These are phyloP conservation scores for Neurospora pannonica DNA, from an alignment of 495 filamentous ascomycete species.

Conservation along the genomic window DNA sequence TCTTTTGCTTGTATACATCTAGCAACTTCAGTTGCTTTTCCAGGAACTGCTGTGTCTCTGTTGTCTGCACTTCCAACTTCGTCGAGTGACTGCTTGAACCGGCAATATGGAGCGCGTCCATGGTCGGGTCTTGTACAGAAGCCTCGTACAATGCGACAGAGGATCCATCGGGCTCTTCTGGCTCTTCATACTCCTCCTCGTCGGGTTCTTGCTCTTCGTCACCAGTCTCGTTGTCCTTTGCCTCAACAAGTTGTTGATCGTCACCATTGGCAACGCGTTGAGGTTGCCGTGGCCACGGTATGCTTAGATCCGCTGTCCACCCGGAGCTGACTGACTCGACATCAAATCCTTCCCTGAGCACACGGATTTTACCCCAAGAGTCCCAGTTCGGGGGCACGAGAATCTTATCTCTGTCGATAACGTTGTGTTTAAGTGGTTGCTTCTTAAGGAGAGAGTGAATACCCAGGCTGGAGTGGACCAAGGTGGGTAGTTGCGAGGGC, in stretches of 20 bases:
- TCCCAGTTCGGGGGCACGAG: constrained; percentile 95
- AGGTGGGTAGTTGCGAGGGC: constrained; percentile 65
- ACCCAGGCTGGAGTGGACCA: constrained; percentile 80
- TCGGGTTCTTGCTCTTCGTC: constrained; percentile 10
- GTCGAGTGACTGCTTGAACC: constrained; percentile 39
- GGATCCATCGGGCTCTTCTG: constrained; percentile 31
- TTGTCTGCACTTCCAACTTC: constrained; percentile 57
- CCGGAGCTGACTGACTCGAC: constrained; percentile 75
- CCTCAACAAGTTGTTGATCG: not conserved
- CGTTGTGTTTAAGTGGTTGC: constrained; percentile 81
- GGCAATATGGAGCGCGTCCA: constrained; percentile 46
- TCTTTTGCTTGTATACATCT: constrained; percentile 52
- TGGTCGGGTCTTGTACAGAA: constrained; percentile 62
- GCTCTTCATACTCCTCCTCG: constrained; percentile 19
- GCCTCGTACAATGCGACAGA: constrained; percentile 70
- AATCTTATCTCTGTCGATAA: constrained; percentile 92
- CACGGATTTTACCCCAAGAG: constrained; percentile 94
- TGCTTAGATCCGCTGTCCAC: constrained; percentile 75
- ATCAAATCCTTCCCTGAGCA: constrained; percentile 88
- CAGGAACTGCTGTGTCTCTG: constrained; percentile 76
- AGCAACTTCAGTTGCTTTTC: constrained; percentile 60
- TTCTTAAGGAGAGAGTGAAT: constrained; percentile 83
- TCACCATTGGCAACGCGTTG: not conserved
- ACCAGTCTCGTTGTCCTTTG: not conserved
- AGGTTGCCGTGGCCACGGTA: constrained; percentile 26